Evolutionary conservation across 768 basidiomycete species (phyloP).

Genomic region (Jaapia argillacea): DNA sequence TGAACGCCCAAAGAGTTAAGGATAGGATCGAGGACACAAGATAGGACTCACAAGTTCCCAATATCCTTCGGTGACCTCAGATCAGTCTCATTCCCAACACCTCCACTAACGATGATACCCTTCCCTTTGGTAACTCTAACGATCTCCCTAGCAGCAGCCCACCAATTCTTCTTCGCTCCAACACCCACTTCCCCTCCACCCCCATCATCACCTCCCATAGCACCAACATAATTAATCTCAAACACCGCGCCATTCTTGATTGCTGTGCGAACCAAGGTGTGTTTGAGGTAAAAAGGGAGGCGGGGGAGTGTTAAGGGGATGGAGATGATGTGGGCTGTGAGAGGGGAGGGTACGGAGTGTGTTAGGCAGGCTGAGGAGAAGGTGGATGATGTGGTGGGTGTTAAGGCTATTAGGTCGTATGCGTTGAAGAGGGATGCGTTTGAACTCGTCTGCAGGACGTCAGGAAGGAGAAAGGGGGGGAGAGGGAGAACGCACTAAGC

Average conservation of each 20-base stretch:
- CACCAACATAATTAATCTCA: conserved; percentile 71
- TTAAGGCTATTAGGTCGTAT: conserved; percentile 72
- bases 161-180: conserved; percentile 69
- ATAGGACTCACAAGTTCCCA: conserved; percentile 54
- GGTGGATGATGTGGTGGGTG: conserved; percentile 60
- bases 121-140: conserved; percentile 75
- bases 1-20: neutral
- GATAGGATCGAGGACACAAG: too few relatives aligned
- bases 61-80: conserved; percentile 65
- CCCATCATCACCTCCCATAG: conserved; percentile 49
- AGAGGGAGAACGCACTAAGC: conserved; percentile 41
- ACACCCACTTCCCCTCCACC: conserved; percentile 43
- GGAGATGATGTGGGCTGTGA: conserved; percentile 75
- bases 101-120: conserved; percentile 63
- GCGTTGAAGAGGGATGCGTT: conserved; percentile 48
- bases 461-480: neutral
- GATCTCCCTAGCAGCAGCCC: conserved; percentile 71
- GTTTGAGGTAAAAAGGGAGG: conserved; percentile 73
- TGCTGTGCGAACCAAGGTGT: conserved; percentile 73
- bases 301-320: conserved; percentile 72
- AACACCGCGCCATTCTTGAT: conserved; percentile 77
- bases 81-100: conserved; percentile 49
- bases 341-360: conserved; percentile 61
- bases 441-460: conserved; percentile 49
- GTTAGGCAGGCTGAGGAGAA: conserved; percentile 78